Conservation (phyloP, 1,284 basidiomycete genomes). For the Laetiporus sulphureus region DNA sequence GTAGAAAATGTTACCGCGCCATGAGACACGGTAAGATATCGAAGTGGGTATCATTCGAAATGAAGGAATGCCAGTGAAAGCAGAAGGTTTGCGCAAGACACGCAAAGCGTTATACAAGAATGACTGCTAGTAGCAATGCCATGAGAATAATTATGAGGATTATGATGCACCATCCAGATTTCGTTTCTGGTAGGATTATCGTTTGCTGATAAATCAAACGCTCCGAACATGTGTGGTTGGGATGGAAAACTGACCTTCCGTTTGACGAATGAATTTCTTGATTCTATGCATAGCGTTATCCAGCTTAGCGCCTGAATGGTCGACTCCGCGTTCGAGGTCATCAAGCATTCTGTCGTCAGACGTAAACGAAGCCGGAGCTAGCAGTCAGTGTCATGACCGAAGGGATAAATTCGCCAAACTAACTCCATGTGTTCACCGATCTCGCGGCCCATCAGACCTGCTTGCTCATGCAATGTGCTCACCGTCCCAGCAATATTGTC, state of each 20-base stretch:
- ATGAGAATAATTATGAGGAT: slow-evolving; percentile 53
- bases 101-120: slow-evolving; percentile 40
- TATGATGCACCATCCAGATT: slow-evolving; percentile 65
- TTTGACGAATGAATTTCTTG: slow-evolving; percentile 76
- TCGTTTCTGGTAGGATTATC: slow-evolving; percentile 43
- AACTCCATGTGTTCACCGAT: slow-evolving; percentile 88
- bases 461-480: slow-evolving; percentile 76
- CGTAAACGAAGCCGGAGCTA: too few species aligned
- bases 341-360: slow-evolving; percentile 66
- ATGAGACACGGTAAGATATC: too few species aligned
- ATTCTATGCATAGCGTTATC: slow-evolving; percentile 64
- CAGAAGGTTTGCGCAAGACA: too few species aligned
- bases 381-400: not conserved
- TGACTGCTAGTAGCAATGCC: slow-evolving; percentile 49
- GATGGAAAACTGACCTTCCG: slow-evolving; percentile 52
- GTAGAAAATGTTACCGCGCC: too few species aligned
- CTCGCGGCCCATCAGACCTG: slow-evolving; percentile 86
- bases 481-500: slow-evolving; percentile 82
- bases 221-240: not conserved
- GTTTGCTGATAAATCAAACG: not conserved
- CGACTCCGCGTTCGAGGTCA: slow-evolving; percentile 74
- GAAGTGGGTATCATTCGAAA: too few species aligned
- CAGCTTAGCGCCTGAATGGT: slow-evolving; percentile 67
- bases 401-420: slow-evolving; percentile 9
- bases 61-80: too few species aligned